phyloP scores from a whole-genome alignment of 2,329 filamentous ascomycete genomes.

The Nigrograna mackinnonii region DNA sequence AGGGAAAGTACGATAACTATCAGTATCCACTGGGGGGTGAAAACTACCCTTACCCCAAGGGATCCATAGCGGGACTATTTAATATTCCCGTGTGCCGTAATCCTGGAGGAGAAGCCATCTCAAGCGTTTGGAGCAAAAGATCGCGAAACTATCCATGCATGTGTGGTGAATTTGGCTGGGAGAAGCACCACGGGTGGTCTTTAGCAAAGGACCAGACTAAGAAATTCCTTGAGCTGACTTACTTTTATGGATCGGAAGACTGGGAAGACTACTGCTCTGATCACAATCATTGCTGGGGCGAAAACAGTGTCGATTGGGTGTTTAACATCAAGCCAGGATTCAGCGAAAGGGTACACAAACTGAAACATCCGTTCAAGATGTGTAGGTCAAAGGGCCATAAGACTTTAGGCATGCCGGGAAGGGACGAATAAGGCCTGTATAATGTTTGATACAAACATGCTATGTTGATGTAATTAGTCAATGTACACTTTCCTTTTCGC shows the following conservation, averaged over 20 bases:
- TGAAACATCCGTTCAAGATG: neutral
- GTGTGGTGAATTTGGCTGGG: constrained; percentile 18
- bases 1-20: neutral
- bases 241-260: constrained; percentile 9
- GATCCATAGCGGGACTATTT: neutral
- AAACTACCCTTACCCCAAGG: neutral
- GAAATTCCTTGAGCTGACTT: constrained; percentile 5
- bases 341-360: neutral
- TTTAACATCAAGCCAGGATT: neutral
- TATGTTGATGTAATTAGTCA: too few species aligned
- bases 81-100: neutral
- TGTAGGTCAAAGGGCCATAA: too few species aligned
- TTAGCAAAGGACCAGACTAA: constrained; percentile 6
- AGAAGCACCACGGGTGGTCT: constrained; percentile 2
- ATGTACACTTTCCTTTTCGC: too few species aligned
- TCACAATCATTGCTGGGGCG: constrained; percentile 3
- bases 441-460: too few species aligned
- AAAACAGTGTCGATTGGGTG: constrained; percentile 3
- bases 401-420: too few species aligned
- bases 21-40: neutral
- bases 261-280: constrained; percentile 12
- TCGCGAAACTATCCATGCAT: constrained; percentile 19
- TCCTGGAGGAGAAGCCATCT: neutral
- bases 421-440: too few species aligned
- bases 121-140: constrained; percentile 4